A percentile compares a stretch with the other conserved stretches of the same genome.
Evolutionary conservation across 108 stramenopile species (phyloP).

Genomic region (Poteriospumella lacustris): DNA sequence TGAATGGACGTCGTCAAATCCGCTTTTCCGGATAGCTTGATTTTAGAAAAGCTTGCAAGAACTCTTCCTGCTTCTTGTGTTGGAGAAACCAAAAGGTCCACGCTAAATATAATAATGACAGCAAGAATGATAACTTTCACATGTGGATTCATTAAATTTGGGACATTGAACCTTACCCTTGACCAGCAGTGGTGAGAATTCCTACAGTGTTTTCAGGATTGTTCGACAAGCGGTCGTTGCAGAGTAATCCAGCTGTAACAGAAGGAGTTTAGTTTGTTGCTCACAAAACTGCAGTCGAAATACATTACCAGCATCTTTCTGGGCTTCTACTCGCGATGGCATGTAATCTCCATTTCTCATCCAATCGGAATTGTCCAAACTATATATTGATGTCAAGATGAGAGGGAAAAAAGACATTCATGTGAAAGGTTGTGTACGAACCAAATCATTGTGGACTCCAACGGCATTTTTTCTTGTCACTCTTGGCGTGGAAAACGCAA

Average conservation of each 20-base stretch:
- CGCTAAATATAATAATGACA: too few species aligned
- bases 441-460: constrained; percentile 92
- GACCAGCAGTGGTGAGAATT: constrained; percentile 68
- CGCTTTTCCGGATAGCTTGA: constrained; percentile 48
- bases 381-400: not conserved
- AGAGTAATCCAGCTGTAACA: not conserved
- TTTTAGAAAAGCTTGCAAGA: constrained; percentile 66
- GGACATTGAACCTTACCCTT: too few species aligned
- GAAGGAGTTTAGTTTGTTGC: too few species aligned
- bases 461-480: constrained; percentile 62
- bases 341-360: constrained; percentile 98
- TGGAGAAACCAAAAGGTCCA: constrained; percentile 79
- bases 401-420: too few species aligned
- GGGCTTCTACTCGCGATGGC: constrained; percentile 93
- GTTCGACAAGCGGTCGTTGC: constrained; percentile 53
- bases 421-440: not conserved
- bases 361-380: constrained; percentile 93
- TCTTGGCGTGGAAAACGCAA: too few species aligned
- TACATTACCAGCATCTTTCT: constrained; percentile 72
- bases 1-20: constrained; percentile 78
- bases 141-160: not conserved
- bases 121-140: too few species aligned
- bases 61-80: constrained; percentile 93
- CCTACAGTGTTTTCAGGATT: constrained; percentile 98
- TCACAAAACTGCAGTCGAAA: not conserved